A percentile compares a stretch with the other conserved stretches of the same genome.
Evolutionary conservation across 2,329 filamentous ascomycete species (phyloP).

Genomic region (Exophiala bonariae): DNA sequence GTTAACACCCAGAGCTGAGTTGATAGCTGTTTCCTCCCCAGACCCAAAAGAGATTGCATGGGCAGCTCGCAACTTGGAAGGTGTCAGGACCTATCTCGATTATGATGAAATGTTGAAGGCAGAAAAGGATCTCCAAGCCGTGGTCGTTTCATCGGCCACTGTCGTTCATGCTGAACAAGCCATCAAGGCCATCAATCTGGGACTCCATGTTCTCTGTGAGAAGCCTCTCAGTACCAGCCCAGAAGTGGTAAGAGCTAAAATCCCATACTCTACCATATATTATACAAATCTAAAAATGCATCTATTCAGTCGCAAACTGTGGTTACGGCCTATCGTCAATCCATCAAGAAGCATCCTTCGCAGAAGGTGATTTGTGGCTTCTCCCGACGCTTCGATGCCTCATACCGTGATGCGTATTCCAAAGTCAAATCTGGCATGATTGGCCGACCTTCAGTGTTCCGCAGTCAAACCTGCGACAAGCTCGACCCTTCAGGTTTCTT

Average conservation of each 20-base stretch:
- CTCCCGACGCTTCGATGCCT: constrained; percentile 66
- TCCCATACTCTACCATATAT: not conserved
- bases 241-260: constrained; percentile 51
- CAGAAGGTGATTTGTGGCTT: constrained; percentile 69
- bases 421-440: constrained; percentile 57
- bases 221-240: constrained; percentile 56
- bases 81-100: constrained; percentile 54
- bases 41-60: constrained; percentile 49
- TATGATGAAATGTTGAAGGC: constrained; percentile 60
- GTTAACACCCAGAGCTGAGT: constrained; percentile 48
- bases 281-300: not conserved
- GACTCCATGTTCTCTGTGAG: constrained; percentile 59
- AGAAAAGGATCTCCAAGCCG: constrained; percentile 52
- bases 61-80: constrained; percentile 52
- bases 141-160: constrained; percentile 57
- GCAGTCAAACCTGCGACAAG: constrained; percentile 68
- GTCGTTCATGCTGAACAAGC: constrained; percentile 58
- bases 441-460: constrained; percentile 60
- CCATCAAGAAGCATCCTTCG: constrained; percentile 53
- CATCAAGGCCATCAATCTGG: constrained; percentile 56
- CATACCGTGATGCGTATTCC: constrained; percentile 60
- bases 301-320: constrained; percentile 57
- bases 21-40: constrained; percentile 51
- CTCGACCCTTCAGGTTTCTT: constrained; percentile 67
- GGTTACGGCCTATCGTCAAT: constrained; percentile 46